Evolutionary conservation across 148 eudicot species (phyloP).

Genomic region (Chenopodium suecicum): DNA sequence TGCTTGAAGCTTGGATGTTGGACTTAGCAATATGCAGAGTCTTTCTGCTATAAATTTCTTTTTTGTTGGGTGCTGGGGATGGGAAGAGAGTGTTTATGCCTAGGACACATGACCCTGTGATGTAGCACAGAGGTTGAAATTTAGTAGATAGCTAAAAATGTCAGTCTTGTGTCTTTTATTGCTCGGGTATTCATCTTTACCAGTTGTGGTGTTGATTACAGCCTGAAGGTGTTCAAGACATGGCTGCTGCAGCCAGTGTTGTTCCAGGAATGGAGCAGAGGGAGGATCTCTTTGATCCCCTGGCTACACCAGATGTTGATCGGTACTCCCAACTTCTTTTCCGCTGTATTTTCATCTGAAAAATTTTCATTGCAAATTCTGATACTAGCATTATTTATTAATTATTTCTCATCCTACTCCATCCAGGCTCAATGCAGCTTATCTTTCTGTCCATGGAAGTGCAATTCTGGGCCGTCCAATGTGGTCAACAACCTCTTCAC

Average conservation of each 20-base stretch:
- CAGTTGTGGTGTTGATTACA: constrained; percentile 26
- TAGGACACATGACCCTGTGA: neutral
- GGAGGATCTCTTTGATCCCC: constrained; percentile 77
- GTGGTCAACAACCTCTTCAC: constrained; percentile 83
- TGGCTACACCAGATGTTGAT: constrained; percentile 93
- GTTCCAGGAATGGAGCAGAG: constrained; percentile 65
- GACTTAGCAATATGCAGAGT: neutral
- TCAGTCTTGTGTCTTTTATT: neutral
- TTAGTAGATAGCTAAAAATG: neutral
- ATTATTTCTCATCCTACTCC: neutral
- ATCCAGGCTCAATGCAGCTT: constrained; percentile 73
- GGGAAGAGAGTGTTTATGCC: neutral
- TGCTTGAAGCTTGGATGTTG: neutral
- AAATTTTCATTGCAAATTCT: neutral
- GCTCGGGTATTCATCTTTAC: neutral
- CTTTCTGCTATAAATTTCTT: neutral
- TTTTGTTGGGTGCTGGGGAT: neutral
- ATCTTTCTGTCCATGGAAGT: constrained; percentile 76
- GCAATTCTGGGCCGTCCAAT: constrained; percentile 83
- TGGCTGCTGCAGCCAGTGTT: constrained; percentile 43
- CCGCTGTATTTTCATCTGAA: neutral
- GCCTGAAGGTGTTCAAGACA: constrained; percentile 76
- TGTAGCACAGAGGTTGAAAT: neutral
- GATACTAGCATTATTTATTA: neutral
- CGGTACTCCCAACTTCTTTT: constrained; percentile 42